Base-by-base conservation (phyloP, 179 eudicot species). In the Beta lomatogona region DNA sequence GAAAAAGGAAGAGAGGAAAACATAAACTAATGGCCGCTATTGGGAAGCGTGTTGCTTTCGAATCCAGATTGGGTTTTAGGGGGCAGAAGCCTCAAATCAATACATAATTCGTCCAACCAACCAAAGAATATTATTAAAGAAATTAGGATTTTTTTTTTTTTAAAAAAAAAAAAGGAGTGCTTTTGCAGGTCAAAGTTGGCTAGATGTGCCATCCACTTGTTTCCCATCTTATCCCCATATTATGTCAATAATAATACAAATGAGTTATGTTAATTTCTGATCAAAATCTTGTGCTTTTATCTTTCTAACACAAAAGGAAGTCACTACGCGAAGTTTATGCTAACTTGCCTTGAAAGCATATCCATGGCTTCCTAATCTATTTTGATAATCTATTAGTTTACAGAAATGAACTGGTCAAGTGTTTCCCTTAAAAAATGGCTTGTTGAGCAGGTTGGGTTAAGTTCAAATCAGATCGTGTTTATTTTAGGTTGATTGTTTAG, bases 131-230 rank as follows among this genome's bases (percentile, higher is more conserved):
- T 44, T 15, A 6, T 63, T 13, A 63, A 48, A 48, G 0, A 48
- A 28, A 28, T 28, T 28, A 28, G 31, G 31, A 28, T 28, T 28
- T 28, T 28, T 28, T 25, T 25, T 25, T 25, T 28, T 28, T 28
- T 28, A 1, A 28, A 28, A 28, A 28, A 8, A 18, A 50, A 21
- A 77, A 18, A 25, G 3, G 46, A 48, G 9, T 4, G 36, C 41
- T 45, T 73, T 55, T 54, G 75, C 50, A 66, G 83, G 83, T 76
- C 83, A 64, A 64, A 75, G 72, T 75, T 57, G 75, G 68, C 58
- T 48, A 66, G 59, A 75, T 67, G 79, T 81, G 79, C 68, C 14
- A 11, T 75, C 83, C 83, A 81, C 75, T 81, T 55, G 83, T 66
- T 41, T 55, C 48, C 67, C 79, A 64, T 11, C 69, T 45, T n/a